phyloP scores from a whole-genome alignment of 345 rosid species.

The Eucalyptus pauciflora region DNA sequence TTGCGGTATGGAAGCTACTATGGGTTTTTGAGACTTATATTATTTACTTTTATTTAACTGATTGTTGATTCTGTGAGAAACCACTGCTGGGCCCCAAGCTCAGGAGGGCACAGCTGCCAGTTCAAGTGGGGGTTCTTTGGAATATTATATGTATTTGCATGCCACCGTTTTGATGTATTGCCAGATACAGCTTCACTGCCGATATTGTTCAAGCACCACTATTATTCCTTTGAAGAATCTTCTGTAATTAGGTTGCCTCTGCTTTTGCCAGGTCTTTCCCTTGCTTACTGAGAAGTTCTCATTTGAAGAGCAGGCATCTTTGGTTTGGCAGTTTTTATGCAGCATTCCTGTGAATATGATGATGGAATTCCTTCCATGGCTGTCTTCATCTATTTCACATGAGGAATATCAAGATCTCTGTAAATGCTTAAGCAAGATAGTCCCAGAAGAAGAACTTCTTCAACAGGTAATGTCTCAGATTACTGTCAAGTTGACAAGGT shows the following conservation, averaged over 20 bases:
- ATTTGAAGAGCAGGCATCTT: constrained; percentile 49
- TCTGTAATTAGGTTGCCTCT: neutral
- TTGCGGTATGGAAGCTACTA: neutral
- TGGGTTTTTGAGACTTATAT: neutral
- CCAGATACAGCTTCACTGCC: neutral
- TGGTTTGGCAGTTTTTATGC: constrained; percentile 64
- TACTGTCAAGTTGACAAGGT: neutral
- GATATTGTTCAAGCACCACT: neutral
- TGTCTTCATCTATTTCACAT: constrained; percentile 43
- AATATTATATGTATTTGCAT: neutral
- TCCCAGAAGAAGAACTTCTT: constrained; percentile 57
- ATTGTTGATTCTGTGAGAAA: neutral
- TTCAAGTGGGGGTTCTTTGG: neutral
- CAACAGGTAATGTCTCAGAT: constrained; percentile 31
- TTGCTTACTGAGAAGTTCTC: constrained; percentile 52
- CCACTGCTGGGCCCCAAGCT: neutral
- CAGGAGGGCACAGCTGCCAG: neutral
- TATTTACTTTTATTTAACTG: neutral
- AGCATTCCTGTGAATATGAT: constrained; percentile 60
- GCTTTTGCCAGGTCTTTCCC: constrained; percentile 44
- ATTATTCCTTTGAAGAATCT: neutral
- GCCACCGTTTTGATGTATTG: neutral
- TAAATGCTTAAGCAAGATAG: constrained; percentile 37
- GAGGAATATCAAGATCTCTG: constrained; percentile 34
- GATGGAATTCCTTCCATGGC: constrained; percentile 57